A percentile compares a stretch with the other conserved stretches of the same genome.
Evolutionary conservation across 2,329 filamentous ascomycete species (phyloP).

Genomic region (Calonectria honghensis): DNA sequence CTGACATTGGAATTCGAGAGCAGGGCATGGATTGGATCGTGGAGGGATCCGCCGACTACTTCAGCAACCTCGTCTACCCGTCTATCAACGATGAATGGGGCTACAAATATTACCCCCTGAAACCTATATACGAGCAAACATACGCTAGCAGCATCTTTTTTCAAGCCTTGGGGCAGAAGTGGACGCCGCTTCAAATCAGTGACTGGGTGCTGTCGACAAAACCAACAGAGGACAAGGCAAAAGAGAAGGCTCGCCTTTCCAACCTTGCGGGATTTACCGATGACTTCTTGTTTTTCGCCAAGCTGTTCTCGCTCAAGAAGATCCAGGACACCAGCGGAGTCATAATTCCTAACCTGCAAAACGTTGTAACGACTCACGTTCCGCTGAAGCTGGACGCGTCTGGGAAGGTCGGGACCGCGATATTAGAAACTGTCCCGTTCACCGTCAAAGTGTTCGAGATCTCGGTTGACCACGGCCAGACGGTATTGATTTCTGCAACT

Average conservation of each 20-base stretch:
- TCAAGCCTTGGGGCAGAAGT: conserved; percentile 28
- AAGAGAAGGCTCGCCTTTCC: conserved; percentile 40
- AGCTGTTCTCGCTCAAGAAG: conserved; percentile 30
- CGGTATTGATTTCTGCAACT: conserved; percentile 24
- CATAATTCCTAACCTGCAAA: conserved; percentile 7
- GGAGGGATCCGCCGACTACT: conserved; percentile 46
- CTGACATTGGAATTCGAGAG: not conserved
- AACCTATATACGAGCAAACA: conserved; percentile 40
- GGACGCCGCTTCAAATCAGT: not conserved
- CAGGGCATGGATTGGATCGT: conserved; percentile 9
- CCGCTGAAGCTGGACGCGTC: conserved; percentile 20
- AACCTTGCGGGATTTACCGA: conserved; percentile 12
- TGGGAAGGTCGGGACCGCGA: conserved; percentile 39
- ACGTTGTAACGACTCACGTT: not conserved
- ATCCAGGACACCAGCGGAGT: conserved; percentile 40
- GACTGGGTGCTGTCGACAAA: conserved; percentile 37
- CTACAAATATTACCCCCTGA: conserved; percentile 32
- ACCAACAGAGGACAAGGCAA: not conserved
- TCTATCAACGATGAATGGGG: conserved; percentile 40
- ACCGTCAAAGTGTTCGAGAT: conserved; percentile 42
- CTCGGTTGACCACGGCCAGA: conserved; percentile 21
- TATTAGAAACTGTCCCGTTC: conserved; percentile 34
- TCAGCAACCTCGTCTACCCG: conserved; percentile 44
- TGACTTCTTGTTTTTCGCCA: conserved; percentile 34
- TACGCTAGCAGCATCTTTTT: conserved; percentile 42